Base-by-base conservation (phyloP, 2,329 filamentous ascomycete genomes). In the Sclerotinia minor region DNA sequence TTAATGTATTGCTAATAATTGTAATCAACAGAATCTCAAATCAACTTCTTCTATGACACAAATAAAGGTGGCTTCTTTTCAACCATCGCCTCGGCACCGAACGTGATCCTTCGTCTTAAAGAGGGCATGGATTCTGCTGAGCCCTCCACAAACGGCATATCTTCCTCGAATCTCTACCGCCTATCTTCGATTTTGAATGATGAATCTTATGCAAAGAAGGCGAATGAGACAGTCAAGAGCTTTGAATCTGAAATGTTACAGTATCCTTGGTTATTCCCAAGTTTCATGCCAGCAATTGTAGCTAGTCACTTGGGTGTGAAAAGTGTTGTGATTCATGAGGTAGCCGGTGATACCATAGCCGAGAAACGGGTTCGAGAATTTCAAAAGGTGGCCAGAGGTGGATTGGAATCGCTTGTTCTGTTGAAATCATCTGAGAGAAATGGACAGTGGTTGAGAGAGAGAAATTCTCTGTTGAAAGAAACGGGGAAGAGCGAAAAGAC, bases 51-150 rank as follows among this genome's bases (percentile, higher is more conserved):
- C 81, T 92, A 92, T 79, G 93, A 97, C 73, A 79, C 76, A 58
- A 38, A 69, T 59, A 68, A 77, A 65, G 72, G 78, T 73, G 92
- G 85, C 44, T 95, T 94, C 83, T 95, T 91, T 80, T 89, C 88
- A 5, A 93, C 90, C 1, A 80, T 84, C 5, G 80, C 82, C 17
- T 79, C 83, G 53, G 87, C 89, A 13, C 81, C 87, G 0, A 87
- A 93, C 74, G 85, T 90, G 38, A 89, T 97, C 69, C 86, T 98
- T 69, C 89, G 94, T 32, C 85, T 97, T 61, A 99, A 99, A 79
- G 92, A 96, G 71, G 95, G 93, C 71, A 97, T 97, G 85, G 95
- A 99, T 78, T 92, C 92, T 6, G 89, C 92, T 1, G 90, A 95
- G 69, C 95, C 95, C 0, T 95, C 92, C 0, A 90, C 92, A 64